Base-by-base conservation (phyloP, 1,284 basidiomycete species). In the Ustilago curta region DNA sequence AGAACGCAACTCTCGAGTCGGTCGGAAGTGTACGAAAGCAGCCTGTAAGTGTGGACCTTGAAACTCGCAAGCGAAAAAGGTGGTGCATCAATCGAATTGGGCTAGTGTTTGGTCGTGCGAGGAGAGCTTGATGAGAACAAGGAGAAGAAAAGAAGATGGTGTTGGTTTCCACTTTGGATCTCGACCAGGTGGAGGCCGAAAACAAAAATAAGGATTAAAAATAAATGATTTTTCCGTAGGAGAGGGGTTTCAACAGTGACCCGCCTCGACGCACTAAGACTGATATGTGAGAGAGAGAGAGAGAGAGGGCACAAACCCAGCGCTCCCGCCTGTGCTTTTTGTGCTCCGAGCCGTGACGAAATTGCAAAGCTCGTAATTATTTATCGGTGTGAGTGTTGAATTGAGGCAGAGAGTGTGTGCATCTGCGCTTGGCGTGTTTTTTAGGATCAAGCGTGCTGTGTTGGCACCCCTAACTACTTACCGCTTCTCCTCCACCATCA, bases 401-500 rank as follows among this genome's bases (percentile, higher is more conserved):
- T 8, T 27, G 44, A 31, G 47, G 4, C 27, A 48, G 47, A 48
- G 47, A 27, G 50, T 37, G 47, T 39, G 50, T 37, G 37, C 37
- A 53, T 53, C 47, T 54, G 44, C 52, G 35, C 42, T 53, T 45
- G 42, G 51, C 49, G 12, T 43, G 29, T 29, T 21, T 40, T 32
- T 53, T 43, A 14, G 32, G 16, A n/a, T 29, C 23, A 16, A 19
- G 40, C 51, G 51, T 40, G 32, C 27, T 35, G 32, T 40, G 16
- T 25, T 35, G 19, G 37, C 39, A 57, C 62, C 63, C 57, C n/a
- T n/a, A n/a, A n/a, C n/a, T 59, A 60, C 57, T 55, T 43, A 19
- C 19, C 14, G 35, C 35, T 37, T 37, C 35, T 37, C 54, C 45
- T 53, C 59, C 50, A 61, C 59, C 65, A 68, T 51, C 55, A 61